A percentile compares a stretch with the other conserved stretches of the same genome.
These are phyloP conservation scores for Kwoniella mangroviensis DNA, from an alignment of 768 basidiomycete species.

Conservation along the genomic window DNA sequence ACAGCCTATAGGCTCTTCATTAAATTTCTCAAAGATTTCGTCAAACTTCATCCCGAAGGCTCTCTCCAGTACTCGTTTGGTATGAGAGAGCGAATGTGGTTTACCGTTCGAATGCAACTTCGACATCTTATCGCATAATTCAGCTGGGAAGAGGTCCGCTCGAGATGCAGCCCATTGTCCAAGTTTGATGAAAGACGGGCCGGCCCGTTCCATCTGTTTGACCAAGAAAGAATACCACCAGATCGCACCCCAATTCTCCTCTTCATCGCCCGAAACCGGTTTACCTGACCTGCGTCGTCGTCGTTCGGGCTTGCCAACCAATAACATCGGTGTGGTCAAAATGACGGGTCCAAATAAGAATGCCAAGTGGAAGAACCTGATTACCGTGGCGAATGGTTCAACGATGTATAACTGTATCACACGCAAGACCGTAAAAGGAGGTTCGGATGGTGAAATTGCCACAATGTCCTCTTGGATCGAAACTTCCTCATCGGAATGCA, in stretches of 20 bases:
- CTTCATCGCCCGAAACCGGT: slow-evolving; percentile 60
- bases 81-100: slow-evolving; percentile 79
- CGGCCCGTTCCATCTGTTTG: slow-evolving; percentile 86
- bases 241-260: slow-evolving; percentile 87
- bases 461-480: slow-evolving; percentile 17
- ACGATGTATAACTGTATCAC: slow-evolving; percentile 68
- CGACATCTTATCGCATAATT: slow-evolving; percentile 81
- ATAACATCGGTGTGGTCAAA: slow-evolving; percentile 78
- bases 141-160: slow-evolving; percentile 85
- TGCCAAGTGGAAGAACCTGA: slow-evolving; percentile 81
- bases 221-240: slow-evolving; percentile 98
- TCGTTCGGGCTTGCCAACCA: slow-evolving; percentile 64
- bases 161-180: slow-evolving; percentile 98
- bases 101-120: slow-evolving; percentile 85
- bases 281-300: slow-evolving; percentile 55
- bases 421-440: slow-evolving; percentile 61
- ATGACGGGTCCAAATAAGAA: slow-evolving; percentile 87
- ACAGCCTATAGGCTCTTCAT: slow-evolving; percentile 85
- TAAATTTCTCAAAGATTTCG: slow-evolving; percentile 89
- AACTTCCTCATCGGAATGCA: neutral
- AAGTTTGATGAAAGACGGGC: slow-evolving; percentile 97
- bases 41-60: slow-evolving; percentile 83
- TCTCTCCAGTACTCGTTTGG: slow-evolving; percentile 75
- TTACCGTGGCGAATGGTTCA: slow-evolving; percentile 83
- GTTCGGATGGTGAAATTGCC: slow-evolving; percentile 70